Base-by-base conservation (phyloP, 202 grass and related monocot species). In the Zizania palustris region DNA sequence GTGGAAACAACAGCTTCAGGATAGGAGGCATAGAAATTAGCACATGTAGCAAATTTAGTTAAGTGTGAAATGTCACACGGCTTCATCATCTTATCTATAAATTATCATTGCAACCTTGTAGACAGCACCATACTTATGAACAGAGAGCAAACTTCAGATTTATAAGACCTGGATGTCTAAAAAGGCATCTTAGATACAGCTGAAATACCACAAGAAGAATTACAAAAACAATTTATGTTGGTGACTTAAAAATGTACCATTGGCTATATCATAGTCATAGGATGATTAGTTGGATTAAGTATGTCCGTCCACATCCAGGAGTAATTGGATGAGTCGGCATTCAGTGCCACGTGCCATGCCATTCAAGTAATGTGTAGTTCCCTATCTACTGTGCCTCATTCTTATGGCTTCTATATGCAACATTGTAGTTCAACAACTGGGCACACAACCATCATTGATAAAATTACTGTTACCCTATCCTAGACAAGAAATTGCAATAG, bases 121-220 rank as follows among this genome's bases (percentile, higher is more conserved):
- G 22, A 74, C 3, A 12, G 41, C 9, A 35, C 6, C 4, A 22
- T 34, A 48, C n/a, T 11, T 7, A 22, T 63, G 37, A 75, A 16
- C 28, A 49, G n/a, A 49, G 16, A 60, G 59, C 38, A n/a, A 63
- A 18, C 9, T 63, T 75, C 56, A 74, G 10, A 48, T 11, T 75
- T 66, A 11, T 44, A 10, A 66, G 39, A 44, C 36, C 21, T 13
- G 12, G 68, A 40, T 11, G 16, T 41, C 62, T 9, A 55, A 41
- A 64, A 16, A 18, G 15, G 61, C 36, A 41, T 41, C n/a, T 64
- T 64, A 0, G 10, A 9, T 64, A 64, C 37, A 64, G 41, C 5
- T 64, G 37, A 64, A 63, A 40, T 9, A 37, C 3, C 36, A 64
- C 16, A 64, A 41, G 8, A 64, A 64, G 3, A 41, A 43, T 6